phyloP scores from a whole-genome alignment of 2,329 filamentous ascomycete genomes.

The Phialophora expanda region DNA sequence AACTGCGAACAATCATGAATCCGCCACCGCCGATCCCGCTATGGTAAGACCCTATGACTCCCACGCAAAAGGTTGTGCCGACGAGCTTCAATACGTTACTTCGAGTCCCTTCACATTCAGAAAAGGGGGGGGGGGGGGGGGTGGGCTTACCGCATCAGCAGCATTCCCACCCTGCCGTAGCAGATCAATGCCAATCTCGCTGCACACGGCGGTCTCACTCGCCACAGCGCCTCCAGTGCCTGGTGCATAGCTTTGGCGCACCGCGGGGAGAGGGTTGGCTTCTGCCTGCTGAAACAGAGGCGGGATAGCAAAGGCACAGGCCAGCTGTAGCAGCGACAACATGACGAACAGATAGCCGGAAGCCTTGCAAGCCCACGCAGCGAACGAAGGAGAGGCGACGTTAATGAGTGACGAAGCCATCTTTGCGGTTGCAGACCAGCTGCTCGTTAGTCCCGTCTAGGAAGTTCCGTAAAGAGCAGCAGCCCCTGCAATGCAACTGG shows the following conservation, averaged over 20 bases:
- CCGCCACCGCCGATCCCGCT: slow-evolving; percentile 85
- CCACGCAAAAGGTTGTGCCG: slow-evolving; percentile 75
- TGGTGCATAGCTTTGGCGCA: slow-evolving; percentile 27
- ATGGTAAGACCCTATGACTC: slow-evolving; percentile 77
- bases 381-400: slow-evolving; percentile 11
- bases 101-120: neutral
- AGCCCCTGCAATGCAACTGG: slow-evolving; percentile 9
- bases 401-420: slow-evolving; percentile 25
- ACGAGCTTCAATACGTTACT: slow-evolving; percentile 57
- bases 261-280: slow-evolving; percentile 28
- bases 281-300: slow-evolving; percentile 33
- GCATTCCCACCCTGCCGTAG: slow-evolving; percentile 70
- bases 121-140: too few relatives aligned
- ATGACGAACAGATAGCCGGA: slow-evolving; percentile 24
- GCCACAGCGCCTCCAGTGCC: slow-evolving; percentile 66
- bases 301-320: slow-evolving; percentile 25
- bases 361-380: slow-evolving; percentile 5
- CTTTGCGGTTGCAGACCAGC: slow-evolving; percentile 4
- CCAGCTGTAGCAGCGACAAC: slow-evolving; percentile 31
- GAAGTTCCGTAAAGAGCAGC: neutral
- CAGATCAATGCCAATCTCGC: slow-evolving; percentile 69
- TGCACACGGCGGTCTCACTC: slow-evolving; percentile 72
- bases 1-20: slow-evolving; percentile 79
- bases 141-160: slow-evolving; percentile 64
- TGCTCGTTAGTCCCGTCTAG: slow-evolving; percentile 5